phyloP scores from a whole-genome alignment of 2,329 filamentous ascomycete genomes.

The Alternaria sp. region DNA sequence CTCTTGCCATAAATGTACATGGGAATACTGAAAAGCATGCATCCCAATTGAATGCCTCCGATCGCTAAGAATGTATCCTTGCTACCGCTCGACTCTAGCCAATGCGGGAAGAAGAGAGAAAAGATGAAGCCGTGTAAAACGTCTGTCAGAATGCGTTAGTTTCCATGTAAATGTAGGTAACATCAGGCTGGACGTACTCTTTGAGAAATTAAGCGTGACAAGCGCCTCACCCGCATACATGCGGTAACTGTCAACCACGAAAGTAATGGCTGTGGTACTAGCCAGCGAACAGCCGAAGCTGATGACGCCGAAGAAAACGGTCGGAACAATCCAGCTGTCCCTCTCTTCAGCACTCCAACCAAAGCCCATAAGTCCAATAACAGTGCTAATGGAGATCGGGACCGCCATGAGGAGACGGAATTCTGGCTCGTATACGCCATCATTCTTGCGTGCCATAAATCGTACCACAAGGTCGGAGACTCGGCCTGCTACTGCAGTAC shows the following conservation, averaged over 20 bases:
- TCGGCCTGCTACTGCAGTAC: conserved; percentile 90
- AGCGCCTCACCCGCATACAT: conserved; percentile 94
- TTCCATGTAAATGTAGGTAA: not conserved
- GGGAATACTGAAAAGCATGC: conserved; percentile 78
- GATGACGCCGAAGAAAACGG: conserved; percentile 89
- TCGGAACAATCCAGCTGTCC: conserved; percentile 89
- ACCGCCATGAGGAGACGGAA: conserved; percentile 73
- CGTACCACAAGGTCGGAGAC: conserved; percentile 86
- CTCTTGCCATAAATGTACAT: conserved; percentile 96
- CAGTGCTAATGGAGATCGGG: conserved; percentile 79
- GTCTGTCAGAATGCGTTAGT: conserved; percentile 55
- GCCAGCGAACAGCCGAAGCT: conserved; percentile 92
- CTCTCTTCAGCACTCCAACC: conserved; percentile 85
- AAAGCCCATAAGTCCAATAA: conserved; percentile 90
- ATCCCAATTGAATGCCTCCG: conserved; percentile 82
- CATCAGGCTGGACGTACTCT: conserved; percentile 64
- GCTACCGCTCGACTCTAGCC: conserved; percentile 78
- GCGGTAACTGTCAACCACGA: conserved; percentile 90
- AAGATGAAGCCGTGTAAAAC: conserved; percentile 91
- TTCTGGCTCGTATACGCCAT: conserved; percentile 94
- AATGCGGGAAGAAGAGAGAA: conserved; percentile 72
- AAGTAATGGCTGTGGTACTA: conserved; percentile 90
- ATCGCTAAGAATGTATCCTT: conserved; percentile 82
- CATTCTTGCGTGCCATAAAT: conserved; percentile 82
- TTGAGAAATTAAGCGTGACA: conserved; percentile 92